phyloP scores from a whole-genome alignment of 2,329 filamentous ascomycete species.

The Byssochlamys sp. region DNA sequence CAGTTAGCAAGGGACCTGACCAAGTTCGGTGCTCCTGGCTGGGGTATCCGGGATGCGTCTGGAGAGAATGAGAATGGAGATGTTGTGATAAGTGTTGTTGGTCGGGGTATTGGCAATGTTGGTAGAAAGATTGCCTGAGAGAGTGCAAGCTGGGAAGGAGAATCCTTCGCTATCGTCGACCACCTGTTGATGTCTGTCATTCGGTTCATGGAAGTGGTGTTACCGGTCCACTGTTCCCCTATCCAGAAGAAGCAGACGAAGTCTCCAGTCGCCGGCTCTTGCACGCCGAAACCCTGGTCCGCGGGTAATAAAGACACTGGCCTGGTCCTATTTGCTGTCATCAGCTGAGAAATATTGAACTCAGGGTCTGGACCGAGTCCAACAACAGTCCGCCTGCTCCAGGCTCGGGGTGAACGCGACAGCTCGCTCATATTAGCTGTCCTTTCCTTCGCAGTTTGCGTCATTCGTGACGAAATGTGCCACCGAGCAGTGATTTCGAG shows the following conservation, averaged over 20 bases:
- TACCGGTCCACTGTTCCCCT: background rate
- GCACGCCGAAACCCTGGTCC: background rate
- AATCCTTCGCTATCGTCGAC: background rate
- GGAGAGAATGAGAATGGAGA: conserved; percentile 56
- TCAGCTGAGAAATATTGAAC: background rate
- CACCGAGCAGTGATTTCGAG: background rate
- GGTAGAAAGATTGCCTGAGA: conserved; percentile 71
- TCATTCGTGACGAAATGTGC: background rate
- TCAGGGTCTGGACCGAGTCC: background rate
- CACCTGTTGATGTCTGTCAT: background rate
- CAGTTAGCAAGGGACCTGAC: conserved; percentile 73
- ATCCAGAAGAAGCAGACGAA: too few species aligned
- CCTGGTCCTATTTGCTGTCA: background rate
- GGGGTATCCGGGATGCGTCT: conserved; percentile 72
- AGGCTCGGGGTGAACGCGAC: background rate
- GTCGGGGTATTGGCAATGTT: conserved; percentile 85
- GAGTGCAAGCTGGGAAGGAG: conserved; percentile 2
- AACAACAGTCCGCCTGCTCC: background rate
- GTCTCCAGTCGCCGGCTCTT: background rate
- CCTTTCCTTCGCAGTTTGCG: background rate
- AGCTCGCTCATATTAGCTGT: background rate
- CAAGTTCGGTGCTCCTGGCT: conserved; percentile 80
- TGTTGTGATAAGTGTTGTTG: conserved; percentile 82
- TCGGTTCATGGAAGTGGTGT: background rate
- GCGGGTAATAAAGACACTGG: background rate